Base-by-base conservation (phyloP, 768 basidiomycete species). In the Trametes villosa region DNA sequence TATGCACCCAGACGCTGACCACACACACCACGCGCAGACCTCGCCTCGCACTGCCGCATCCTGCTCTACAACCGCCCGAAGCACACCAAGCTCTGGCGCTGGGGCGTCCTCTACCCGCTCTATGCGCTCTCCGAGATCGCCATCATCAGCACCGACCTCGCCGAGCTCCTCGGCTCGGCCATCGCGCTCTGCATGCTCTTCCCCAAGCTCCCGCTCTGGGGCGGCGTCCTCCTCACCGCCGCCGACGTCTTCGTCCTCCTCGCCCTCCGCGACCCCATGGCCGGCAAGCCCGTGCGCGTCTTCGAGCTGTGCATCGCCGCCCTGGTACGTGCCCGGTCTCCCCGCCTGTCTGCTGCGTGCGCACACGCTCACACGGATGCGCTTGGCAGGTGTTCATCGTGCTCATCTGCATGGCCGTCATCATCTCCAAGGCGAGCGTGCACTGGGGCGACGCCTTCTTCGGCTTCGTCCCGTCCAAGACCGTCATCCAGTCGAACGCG, bases 401-500 rank as follows among this genome's bases (percentile, higher is more conserved):
- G 0, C 79, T 97, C 31, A 77, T 89, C 24, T 91, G 88, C 74
- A 92, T 96, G 81, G 76, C 82, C 34, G 76, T 94, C 36, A 83
- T 97, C 65, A 85, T 95, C 46, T 78, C 89, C 29, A 86, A 81
- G 69, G 81, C 93, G 15, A 62, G 83, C 38, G 84, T 94, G 2
- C 68, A 87, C 47, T 95, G 93, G 93, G 80, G 75, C 12, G 70
- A 83, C 42, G 87, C 87, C 3, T 94, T 96, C 73, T 68, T 79
- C 17, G 94, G 93, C 11, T 93, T 82, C 67, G 67, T 94, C 30
- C 93, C 92, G 4, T 90, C 89, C 6, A 85, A 85, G 53, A 77
- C 78, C 20, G 72, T 91, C 31, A 81, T 89, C 65, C 69, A 77
- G 20, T 76, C 78, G 1, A 82, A 82, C 13, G 84, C 81, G 29